Evolutionary conservation across 1,284 basidiomycete species (phyloP).

Genomic region (Amylostereum chailletii): DNA sequence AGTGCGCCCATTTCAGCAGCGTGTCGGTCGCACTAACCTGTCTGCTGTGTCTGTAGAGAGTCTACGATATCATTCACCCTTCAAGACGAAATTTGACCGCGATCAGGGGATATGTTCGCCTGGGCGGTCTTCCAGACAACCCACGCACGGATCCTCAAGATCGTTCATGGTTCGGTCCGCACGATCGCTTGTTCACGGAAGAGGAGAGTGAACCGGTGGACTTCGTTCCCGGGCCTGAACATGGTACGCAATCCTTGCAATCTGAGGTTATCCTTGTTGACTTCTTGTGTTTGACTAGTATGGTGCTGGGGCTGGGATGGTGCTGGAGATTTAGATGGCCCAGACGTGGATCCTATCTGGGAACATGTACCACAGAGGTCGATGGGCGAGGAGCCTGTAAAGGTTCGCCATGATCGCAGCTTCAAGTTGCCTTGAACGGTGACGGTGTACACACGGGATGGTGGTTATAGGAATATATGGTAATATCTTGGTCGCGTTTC

Average conservation of each 20-base stretch:
- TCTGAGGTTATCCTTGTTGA: not conserved
- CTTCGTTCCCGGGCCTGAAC: constrained; percentile 77
- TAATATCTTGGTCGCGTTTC: no score
- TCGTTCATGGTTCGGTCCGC: constrained; percentile 89
- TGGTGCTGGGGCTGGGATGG: constrained; percentile 99
- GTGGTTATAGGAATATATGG: no score
- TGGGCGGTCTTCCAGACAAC: constrained; percentile 90
- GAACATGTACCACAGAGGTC: constrained; percentile 73
- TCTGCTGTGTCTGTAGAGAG: constrained; percentile 45
- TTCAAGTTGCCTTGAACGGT: constrained; percentile 4
- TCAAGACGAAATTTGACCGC: constrained; percentile 80
- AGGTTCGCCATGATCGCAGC: constrained; percentile 65
- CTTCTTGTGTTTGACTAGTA: constrained; percentile 36
- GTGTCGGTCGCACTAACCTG: not conserved
- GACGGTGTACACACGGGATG: no score
- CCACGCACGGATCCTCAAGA: constrained; percentile 93
- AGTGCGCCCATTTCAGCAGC: constrained; percentile 18
- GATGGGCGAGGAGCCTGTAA: constrained; percentile 49
- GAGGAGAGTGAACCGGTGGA: constrained; percentile 75
- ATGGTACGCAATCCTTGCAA: constrained; percentile 51
- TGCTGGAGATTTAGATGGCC: constrained; percentile 90
- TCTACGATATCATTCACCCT: constrained; percentile 91
- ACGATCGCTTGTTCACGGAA: constrained; percentile 83
- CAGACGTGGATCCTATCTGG: constrained; percentile 94
- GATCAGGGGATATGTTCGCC: constrained; percentile 85